Conservation (phyloP, 164 flowering plant species). For the Paratinospora sagittata region DNA sequence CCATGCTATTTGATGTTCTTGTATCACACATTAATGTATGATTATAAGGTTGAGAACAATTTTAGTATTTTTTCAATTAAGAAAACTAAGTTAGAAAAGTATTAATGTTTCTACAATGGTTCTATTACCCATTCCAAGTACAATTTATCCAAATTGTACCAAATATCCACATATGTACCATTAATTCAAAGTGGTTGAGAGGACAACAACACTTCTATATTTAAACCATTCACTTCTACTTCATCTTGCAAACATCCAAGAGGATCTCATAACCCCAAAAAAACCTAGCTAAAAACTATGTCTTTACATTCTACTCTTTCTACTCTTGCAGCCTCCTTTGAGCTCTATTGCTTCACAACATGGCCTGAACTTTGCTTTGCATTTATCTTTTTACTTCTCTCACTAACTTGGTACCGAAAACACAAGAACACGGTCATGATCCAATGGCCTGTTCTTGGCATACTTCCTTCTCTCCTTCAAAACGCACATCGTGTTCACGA, state of each 20-base stretch:
- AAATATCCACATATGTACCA: background rate
- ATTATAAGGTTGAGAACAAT: too few relatives aligned
- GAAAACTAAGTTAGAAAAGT: too few relatives aligned
- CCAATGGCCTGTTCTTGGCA: conserved; percentile 6
- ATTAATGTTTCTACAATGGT: too few relatives aligned
- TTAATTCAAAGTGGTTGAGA: background rate
- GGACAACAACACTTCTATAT: background rate
- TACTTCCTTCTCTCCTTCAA: conserved; percentile 6
- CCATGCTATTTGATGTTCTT: too few relatives aligned
- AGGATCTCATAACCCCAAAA: background rate
- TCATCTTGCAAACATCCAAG: background rate
- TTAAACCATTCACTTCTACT: background rate
- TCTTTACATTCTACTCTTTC: background rate
- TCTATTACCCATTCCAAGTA: too few relatives aligned
- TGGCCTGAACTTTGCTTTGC: background rate
- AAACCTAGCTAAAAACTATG: background rate
- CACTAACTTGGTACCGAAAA: conserved; percentile 3
- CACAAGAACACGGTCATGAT: background rate
- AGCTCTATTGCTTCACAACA: background rate
- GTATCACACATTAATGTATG: too few relatives aligned
- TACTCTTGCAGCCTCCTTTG: background rate
- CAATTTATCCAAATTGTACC: background rate
- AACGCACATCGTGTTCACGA: conserved; percentile 4
- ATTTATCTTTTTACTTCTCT: background rate
- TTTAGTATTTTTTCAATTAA: too few relatives aligned